Evolutionary conservation across 768 basidiomycete genomes (phyloP), one percentile per base, ranked within the genome.

Genomic region (Leccinum obscurum): DNA sequence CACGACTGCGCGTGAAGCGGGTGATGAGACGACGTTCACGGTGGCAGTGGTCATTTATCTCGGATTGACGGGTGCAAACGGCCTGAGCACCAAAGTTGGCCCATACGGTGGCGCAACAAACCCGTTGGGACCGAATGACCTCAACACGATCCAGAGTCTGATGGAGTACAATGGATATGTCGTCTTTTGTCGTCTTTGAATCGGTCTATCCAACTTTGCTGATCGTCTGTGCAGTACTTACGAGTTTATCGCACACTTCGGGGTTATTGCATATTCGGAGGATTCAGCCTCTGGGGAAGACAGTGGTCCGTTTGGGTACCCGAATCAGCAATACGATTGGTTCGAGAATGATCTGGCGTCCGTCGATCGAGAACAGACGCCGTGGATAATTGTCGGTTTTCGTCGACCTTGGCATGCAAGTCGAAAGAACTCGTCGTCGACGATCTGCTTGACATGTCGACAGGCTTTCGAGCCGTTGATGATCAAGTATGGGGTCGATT

Each of bases 81-180:
- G 70, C 10, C 68, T 72, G 46, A 72, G 70, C 54, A 72, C 68
- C n/a, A 64, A 63, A 11, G 70, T 71, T 11, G 70, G 70, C 2
- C 70, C 70, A 35, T 61, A 54, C 1, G 70, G 70, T 9, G 61
- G 51, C 6, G 61, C 70, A 34, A 57, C 55, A 15, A 65, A 64
- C 50, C 66, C 68, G 4, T 63, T 72, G 9, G 70, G 68, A 0
- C 65, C 68, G n/a, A 58, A 61, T 9, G 66, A 71, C 24, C 63
- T 72, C 17, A 72, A 71, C 24, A 66, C 70, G 0, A 72, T 72
- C 28, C 70, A 71, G 54, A 72, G 70, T 54, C 65, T 72, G 20
- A 4, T 71, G 26, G 68, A 72, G 35, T 61, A 72, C 28, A 68
- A 64, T 22, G 22, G 22, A 22, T 22, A 22, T 22, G 22, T 22